These are phyloP conservation scores for Drosera capensis DNA, from an alignment of 148 eudicot genomes.

Conservation along the genomic window DNA sequence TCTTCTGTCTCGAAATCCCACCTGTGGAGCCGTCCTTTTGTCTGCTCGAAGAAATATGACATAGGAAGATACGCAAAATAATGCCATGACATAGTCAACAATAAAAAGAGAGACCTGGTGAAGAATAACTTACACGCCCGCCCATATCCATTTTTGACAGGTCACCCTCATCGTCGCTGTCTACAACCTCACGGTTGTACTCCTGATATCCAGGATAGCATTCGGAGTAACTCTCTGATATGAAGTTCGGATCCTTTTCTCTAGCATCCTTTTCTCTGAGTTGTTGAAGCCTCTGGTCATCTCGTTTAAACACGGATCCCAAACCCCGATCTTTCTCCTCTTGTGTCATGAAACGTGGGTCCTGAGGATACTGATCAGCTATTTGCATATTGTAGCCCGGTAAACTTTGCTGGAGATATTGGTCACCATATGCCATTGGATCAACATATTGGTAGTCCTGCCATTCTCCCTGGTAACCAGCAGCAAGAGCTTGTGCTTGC, in stretches of 20 bases:
- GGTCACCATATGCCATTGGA: constrained; percentile 75
- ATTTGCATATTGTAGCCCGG: constrained; percentile 54
- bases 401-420: constrained; percentile 67
- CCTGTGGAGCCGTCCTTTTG: constrained; percentile 87
- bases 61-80: not conserved
- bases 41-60: constrained; percentile 47
- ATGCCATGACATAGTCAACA: not conserved
- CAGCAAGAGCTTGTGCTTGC: constrained; percentile 59
- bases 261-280: constrained; percentile 86
- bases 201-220: constrained; percentile 99
- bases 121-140: constrained; percentile 61
- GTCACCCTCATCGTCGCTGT: constrained; percentile 93
- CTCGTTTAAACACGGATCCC: constrained; percentile 94
- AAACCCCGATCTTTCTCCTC: constrained; percentile 97
- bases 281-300: constrained; percentile 83
- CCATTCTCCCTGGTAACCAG: constrained; percentile 78
- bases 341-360: constrained; percentile 87
- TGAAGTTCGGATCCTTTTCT: constrained; percentile 95
- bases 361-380: constrained; percentile 32
- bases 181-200: constrained; percentile 85
- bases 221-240: constrained; percentile 97
- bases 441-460: constrained; percentile 90
- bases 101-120: not conserved
- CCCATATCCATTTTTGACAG: constrained; percentile 99
- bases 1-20: constrained; percentile 97